These are phyloP conservation scores for Leccinellum luteum DNA, from an alignment of 768 basidiomycete species.

Conservation along the genomic window DNA sequence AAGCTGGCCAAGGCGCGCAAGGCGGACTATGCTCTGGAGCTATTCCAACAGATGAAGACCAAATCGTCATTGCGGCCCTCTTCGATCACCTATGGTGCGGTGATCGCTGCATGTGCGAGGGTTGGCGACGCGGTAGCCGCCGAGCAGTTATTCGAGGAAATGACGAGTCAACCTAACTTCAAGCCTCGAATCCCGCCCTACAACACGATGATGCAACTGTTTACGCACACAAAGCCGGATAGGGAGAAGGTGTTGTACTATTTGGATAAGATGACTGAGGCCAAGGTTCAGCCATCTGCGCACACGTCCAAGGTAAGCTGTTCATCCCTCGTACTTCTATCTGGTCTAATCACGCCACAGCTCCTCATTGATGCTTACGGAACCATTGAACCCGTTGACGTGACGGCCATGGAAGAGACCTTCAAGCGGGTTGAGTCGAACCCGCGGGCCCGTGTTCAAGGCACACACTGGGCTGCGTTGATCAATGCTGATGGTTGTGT, in stretches of 20 bases:
- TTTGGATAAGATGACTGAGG: constrained; percentile 60
- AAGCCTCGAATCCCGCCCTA: constrained; percentile 90
- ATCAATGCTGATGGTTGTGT: constrained; percentile 89
- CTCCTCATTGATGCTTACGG: constrained; percentile 90
- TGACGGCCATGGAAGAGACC: constrained; percentile 64
- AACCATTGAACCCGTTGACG: constrained; percentile 77
- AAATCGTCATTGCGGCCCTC: constrained; percentile 54
- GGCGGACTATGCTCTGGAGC: constrained; percentile 80
- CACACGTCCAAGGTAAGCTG: constrained; percentile 88
- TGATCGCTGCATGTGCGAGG: constrained; percentile 91
- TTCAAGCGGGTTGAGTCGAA: constrained; percentile 58
- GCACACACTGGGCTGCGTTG: constrained; percentile 77
- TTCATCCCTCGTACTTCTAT: not conserved
- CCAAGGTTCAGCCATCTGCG: constrained; percentile 68
- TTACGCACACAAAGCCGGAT: constrained; percentile 87
- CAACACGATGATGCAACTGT: constrained; percentile 99
- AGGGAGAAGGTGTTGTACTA: constrained; percentile 74
- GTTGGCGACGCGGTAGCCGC: constrained; percentile 87
- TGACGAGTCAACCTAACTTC: constrained; percentile 71
- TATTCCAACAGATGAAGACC: constrained; percentile 87
- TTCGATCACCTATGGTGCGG: constrained; percentile 91
- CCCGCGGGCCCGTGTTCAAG: constrained; percentile 34
- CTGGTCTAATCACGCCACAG: constrained; percentile 34
- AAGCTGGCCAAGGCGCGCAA: constrained; percentile 94
- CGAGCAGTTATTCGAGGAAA: constrained; percentile 81